A percentile compares a stretch with the other conserved stretches of the same genome.
phyloP scores from a whole-genome alignment of 176 grass and related monocot genomes.

The Dendrocalamus sinicus region DNA sequence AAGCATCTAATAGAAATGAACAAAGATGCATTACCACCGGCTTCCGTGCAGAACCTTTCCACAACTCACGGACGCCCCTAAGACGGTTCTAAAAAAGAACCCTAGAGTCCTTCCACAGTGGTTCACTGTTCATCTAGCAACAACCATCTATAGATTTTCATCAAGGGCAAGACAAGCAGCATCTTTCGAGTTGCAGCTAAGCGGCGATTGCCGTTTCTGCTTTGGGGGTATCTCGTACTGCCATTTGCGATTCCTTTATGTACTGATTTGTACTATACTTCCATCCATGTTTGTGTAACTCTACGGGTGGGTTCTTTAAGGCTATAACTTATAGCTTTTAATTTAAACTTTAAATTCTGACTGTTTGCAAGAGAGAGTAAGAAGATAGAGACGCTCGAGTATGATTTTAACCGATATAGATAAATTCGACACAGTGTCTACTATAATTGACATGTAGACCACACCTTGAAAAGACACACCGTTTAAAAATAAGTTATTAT shows the following conservation, averaged over 20 bases:
- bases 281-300: slow-evolving; percentile 77
- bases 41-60: too few species aligned
- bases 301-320: slow-evolving; percentile 50
- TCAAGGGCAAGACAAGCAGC: slow-evolving; percentile 9
- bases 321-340: too few species aligned
- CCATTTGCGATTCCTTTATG: slow-evolving; percentile 60
- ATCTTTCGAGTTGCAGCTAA: slow-evolving; percentile 33
- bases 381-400: too few species aligned
- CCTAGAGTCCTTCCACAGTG: neutral
- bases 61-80: too few species aligned
- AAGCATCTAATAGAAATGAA: neutral
- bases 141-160: slow-evolving; percentile 23
- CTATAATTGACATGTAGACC: too few species aligned
- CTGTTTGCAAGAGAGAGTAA: too few species aligned
- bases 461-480: too few species aligned
- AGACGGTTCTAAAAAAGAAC: neutral
- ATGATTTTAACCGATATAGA: too few species aligned
- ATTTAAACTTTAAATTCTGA: too few species aligned
- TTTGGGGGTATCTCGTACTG: slow-evolving; percentile 44
- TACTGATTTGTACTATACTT: slow-evolving; percentile 29
- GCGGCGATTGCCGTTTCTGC: slow-evolving; percentile 26
- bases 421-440: too few species aligned
- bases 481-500: too few species aligned
- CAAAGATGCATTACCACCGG: neutral
- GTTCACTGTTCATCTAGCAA: slow-evolving; percentile 16